These are phyloP conservation scores for Lentinula novae-zelandiae DNA, from an alignment of 1,284 basidiomycete genomes.

Conservation along the genomic window DNA sequence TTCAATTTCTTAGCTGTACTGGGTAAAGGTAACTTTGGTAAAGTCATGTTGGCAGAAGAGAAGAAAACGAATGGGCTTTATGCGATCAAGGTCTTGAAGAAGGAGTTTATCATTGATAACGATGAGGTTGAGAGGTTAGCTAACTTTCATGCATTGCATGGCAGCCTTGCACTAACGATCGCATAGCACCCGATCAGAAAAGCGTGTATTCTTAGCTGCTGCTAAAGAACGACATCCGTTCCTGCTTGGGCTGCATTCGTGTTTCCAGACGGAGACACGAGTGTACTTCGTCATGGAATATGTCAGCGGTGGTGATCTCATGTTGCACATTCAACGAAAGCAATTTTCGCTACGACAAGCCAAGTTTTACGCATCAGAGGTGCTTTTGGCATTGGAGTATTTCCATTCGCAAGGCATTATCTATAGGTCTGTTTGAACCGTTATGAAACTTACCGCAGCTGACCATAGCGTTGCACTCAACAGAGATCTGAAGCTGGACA, in stretches of 20 bases:
- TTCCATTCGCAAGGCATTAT: conserved; percentile 99
- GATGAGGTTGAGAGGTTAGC: conserved; percentile 97
- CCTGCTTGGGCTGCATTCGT: conserved; percentile 94
- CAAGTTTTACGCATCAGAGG: conserved; percentile 99
- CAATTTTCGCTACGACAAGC: conserved; percentile 95
- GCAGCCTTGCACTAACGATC: not conserved
- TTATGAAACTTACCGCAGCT: not conserved
- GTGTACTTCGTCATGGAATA: conserved; percentile 95
- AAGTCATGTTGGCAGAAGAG: conserved; percentile 99
- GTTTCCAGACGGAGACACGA: conserved; percentile 99
- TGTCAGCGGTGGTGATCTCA: conserved; percentile 93
- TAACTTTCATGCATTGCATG: not conserved
- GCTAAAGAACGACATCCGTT: conserved; percentile 97
- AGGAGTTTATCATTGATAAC: conserved; percentile 99
- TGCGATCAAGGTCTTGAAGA: conserved; percentile 99
- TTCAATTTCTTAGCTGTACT: conserved; percentile 99
- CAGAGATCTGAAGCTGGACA: conserved; percentile 97
- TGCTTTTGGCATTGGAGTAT: conserved; percentile 94
- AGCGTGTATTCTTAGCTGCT: conserved; percentile 95
- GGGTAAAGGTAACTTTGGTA: conserved; percentile 99
- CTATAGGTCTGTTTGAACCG: conserved; percentile 66
- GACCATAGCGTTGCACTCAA: conserved; percentile 11
- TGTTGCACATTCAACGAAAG: conserved; percentile 92
- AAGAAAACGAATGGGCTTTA: conserved; percentile 87
- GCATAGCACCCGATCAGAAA: conserved; percentile 93